Base-by-base conservation (phyloP, 768 basidiomycete species). In the Leucosporidium yakuticum region DNA sequence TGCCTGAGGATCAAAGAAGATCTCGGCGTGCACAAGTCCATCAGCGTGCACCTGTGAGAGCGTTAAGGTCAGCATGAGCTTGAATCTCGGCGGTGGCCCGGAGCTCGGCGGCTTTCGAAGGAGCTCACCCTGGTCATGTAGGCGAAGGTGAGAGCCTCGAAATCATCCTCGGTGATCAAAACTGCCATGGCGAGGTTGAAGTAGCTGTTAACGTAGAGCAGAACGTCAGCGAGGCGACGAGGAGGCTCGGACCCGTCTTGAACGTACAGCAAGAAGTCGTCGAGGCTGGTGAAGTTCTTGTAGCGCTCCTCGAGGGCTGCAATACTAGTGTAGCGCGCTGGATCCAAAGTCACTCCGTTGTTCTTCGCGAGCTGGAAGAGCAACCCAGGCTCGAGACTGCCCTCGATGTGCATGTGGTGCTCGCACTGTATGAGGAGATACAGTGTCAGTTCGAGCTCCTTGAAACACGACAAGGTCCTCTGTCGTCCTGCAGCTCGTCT, bases 331-430 rank as follows among this genome's bases (percentile, higher is more conserved):
- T 59, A 74, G n/a, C 63, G 51, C 21, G 48, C 48, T 11, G 62
- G 31, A 21, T 59, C 49, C 25, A 75, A 60, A 7, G 31, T 39
- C 48, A 75, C 63, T 4, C 61, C 44, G 64, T 75, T 72, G 53
- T 66, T 60, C 39, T 64, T 54, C 27, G 73, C 68, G 47, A 75
- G 69, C 53, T 25, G 23, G 64, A 75, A 75, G 12, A 73, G 39
- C 31, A 75, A 47, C 5, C 50, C 57, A 0, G 74, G 74, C 36
- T 69, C 67, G 49, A 75, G 70, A 2, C 64, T 34, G 34, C 65
- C 65, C 51, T 75, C 74, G 64, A 75, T 75, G 57, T 75, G 74
- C 9, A 75, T 53, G 62, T 75, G 74, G 65, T 73, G 74, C 56
- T 75, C 74, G 64, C 69, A 70, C 65, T 69, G 44, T 15, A 49